phyloP scores from a whole-genome alignment of 2,329 filamentous ascomycete species.

The Coniella vitis region DNA sequence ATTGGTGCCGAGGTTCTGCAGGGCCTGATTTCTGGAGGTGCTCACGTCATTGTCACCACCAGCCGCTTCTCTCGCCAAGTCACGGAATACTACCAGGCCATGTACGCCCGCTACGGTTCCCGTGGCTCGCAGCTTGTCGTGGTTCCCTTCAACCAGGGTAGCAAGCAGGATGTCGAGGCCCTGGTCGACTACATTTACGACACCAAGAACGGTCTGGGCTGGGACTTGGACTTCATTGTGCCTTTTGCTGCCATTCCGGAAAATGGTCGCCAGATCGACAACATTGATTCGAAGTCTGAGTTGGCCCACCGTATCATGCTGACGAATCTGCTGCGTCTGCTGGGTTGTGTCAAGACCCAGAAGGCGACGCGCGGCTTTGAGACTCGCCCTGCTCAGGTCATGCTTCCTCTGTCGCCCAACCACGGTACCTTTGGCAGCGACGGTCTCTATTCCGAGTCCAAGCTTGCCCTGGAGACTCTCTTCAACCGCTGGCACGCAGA shows the following conservation, averaged over 20 bases:
- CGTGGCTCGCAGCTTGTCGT: constrained; percentile 95
- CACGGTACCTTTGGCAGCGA: constrained; percentile 98
- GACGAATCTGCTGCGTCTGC: constrained; percentile 87
- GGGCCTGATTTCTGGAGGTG: constrained; percentile 91
- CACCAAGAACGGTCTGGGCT: constrained; percentile 89
- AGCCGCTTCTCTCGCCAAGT: constrained; percentile 95
- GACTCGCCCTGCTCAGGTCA: constrained; percentile 92
- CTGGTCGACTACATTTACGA: constrained; percentile 96
- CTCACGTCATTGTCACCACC: constrained; percentile 93
- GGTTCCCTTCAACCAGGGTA: constrained; percentile 98
- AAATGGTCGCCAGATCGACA: constrained; percentile 95
- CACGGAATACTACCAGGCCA: constrained; percentile 97
- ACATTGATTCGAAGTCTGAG: constrained; percentile 94
- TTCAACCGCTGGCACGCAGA: constrained; percentile 99
- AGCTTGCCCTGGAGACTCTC: constrained; percentile 90
- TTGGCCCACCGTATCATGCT: constrained; percentile 98
- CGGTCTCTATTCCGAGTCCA: constrained; percentile 96
- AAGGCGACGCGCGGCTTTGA: constrained; percentile 85
- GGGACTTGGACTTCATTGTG: constrained; percentile 94
- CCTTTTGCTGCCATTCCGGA: constrained; percentile 97
- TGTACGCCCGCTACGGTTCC: constrained; percentile 92
- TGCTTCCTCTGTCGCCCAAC: constrained; percentile 92
- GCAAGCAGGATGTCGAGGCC: constrained; percentile 94
- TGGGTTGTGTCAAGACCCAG: constrained; percentile 84
- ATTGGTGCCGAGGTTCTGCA: constrained; percentile 96